Conservation (phyloP, 129 eudicot genomes). For the Calendula officinalis region DNA sequence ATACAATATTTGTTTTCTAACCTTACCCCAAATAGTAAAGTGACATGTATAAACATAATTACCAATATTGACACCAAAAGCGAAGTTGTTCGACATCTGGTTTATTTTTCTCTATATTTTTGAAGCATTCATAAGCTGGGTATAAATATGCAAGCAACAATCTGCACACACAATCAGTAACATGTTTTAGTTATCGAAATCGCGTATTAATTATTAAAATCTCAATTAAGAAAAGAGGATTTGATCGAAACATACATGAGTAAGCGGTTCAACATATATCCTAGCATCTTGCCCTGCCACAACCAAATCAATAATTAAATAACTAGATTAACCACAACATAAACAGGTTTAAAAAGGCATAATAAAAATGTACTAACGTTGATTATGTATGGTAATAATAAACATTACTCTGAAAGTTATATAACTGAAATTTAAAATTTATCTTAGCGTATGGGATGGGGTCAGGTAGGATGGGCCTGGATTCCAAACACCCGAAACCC, state of each 20-base stretch:
- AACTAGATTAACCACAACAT: not conserved
- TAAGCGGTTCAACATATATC: slow-evolving; percentile 73
- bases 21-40: too few species aligned
- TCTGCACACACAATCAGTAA: slow-evolving; percentile 41
- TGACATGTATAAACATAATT: not conserved
- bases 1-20: too few species aligned
- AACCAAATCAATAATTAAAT: slow-evolving; percentile 12
- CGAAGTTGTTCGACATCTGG: slow-evolving; percentile 81
- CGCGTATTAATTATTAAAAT: not conserved
- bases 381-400: not conserved
- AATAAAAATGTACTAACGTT: not conserved
- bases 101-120: slow-evolving; percentile 75
- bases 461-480: too few species aligned
- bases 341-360: slow-evolving; percentile 1
- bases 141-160: slow-evolving; percentile 87
- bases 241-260: slow-evolving; percentile 58
- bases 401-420: too few species aligned
- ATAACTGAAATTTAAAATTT: too few species aligned
- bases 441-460: too few species aligned
- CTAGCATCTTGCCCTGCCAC: slow-evolving; percentile 80
- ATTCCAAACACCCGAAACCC: too few species aligned
- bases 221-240: not conserved
- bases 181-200: not conserved
- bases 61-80: slow-evolving; percentile 99
- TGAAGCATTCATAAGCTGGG: slow-evolving; percentile 95